These are phyloP conservation scores for Ministeria vibrans DNA, from an alignment of 78 protist species.

Conservation along the genomic window DNA sequence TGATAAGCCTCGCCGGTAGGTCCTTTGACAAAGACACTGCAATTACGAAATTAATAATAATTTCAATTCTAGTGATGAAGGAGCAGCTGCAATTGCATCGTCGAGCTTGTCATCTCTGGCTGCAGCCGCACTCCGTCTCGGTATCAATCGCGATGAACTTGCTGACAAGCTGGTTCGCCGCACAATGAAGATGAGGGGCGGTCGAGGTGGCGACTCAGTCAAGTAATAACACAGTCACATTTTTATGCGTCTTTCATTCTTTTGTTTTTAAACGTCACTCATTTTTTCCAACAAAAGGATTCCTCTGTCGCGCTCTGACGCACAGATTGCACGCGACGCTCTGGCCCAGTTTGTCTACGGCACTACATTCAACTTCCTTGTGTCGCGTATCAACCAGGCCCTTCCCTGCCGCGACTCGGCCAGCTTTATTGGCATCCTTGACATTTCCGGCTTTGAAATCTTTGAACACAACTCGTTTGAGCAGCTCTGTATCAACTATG, in stretches of 20 bases:
- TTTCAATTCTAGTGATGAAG: too few species aligned
- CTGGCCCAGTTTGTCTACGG: background rate
- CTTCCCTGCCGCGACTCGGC: background rate
- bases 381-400: background rate
- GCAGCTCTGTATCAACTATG: constrained; percentile 76
- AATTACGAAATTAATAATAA: too few species aligned
- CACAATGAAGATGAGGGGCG: background rate
- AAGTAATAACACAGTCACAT: too few species aligned
- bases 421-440: constrained; percentile 70
- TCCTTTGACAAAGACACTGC: too few species aligned
- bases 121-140: too few species aligned
- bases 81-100: too few species aligned
- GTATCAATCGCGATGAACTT: background rate
- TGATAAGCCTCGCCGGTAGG: too few species aligned
- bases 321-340: background rate
- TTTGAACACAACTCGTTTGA: constrained; percentile 52
- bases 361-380: background rate
- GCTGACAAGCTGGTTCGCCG: background rate
- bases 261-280: too few species aligned
- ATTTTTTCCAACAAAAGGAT: too few species aligned
- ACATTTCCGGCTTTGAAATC: constrained; percentile 93
- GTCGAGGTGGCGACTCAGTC: background rate
- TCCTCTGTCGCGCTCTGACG: background rate
- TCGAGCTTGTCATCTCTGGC: too few species aligned
- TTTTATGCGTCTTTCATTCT: too few species aligned